Evolutionary conservation across 306 rosid species (phyloP).

Genomic region (Elaeagnus macrophylla): DNA sequence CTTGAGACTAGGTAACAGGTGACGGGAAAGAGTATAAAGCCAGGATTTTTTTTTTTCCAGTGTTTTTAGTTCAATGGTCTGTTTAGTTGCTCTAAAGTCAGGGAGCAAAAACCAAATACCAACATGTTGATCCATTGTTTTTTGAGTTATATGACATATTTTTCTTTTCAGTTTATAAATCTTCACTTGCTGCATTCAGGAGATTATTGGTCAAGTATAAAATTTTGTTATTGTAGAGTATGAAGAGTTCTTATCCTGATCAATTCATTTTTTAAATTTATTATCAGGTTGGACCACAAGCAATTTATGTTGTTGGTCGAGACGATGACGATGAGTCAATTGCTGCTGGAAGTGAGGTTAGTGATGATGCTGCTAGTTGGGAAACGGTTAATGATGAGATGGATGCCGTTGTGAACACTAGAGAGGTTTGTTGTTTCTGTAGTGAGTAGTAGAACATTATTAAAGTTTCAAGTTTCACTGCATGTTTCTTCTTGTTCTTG

Average conservation of each 20-base stretch:
- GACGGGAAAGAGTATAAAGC: slow-evolving; percentile 11
- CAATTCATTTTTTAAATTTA: slow-evolving; percentile 16
- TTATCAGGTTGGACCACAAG: slow-evolving; percentile 96
- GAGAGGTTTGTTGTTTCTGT: slow-evolving; percentile 58
- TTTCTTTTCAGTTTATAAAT: neutral
- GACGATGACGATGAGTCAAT: slow-evolving; percentile 92
- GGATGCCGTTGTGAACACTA: slow-evolving; percentile 44
- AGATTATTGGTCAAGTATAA: neutral
- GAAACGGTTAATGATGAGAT: slow-evolving; percentile 84
- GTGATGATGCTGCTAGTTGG: slow-evolving; percentile 93
- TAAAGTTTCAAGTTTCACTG: slow-evolving; percentile 8
- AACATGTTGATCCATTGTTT: neutral
- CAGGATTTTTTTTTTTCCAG: slow-evolving; percentile 14
- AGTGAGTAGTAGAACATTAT: slow-evolving; percentile 12
- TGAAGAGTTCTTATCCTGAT: slow-evolving; percentile 14
- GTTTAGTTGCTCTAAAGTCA: slow-evolving; percentile 2
- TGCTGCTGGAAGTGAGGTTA: slow-evolving; percentile 80
- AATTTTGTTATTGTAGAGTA: slow-evolving; percentile 9
- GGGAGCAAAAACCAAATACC: slow-evolving; percentile 1
- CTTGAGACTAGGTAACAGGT: neutral
- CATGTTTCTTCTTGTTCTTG: slow-evolving; percentile 9
- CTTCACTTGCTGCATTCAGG: neutral
- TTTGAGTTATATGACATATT: neutral
- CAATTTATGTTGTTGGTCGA: slow-evolving; percentile 95
- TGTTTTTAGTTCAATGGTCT: slow-evolving; percentile 9